Conservation (phyloP, 164 flowering plant species). For the Annona squamosa region DNA sequence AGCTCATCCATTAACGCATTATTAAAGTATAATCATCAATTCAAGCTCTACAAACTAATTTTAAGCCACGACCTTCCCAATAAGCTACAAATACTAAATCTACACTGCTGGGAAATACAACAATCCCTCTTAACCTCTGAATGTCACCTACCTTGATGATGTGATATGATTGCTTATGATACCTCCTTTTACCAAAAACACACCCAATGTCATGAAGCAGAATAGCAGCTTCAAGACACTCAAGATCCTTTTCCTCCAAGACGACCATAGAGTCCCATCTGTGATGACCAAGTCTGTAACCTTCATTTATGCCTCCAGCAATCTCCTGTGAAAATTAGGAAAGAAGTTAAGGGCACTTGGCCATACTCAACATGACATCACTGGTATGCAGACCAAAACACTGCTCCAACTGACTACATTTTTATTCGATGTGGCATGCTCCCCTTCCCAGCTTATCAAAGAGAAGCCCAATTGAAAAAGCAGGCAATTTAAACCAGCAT, state of each 20-base stretch:
- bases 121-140: too few species aligned
- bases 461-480: not conserved
- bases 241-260: conserved; percentile 52
- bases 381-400: not conserved
- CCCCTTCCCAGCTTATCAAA: too few species aligned
- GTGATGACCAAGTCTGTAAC: conserved; percentile 19
- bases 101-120: not conserved
- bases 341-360: conserved; percentile 3
- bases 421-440: too few species aligned
- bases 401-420: too few species aligned
- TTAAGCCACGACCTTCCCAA: not conserved
- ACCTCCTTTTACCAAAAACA: conserved; percentile 50
- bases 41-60: not conserved
- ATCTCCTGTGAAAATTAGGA: conserved; percentile 34
- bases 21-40: not conserved
- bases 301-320: conserved; percentile 39
- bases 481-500: not conserved
- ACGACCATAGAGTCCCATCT: conserved; percentile 11
- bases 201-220: conserved; percentile 65
- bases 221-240: conserved; percentile 77
- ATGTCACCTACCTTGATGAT: conserved; percentile 43
- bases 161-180: conserved; percentile 54
- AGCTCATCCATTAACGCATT: too few species aligned
- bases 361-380: not conserved
- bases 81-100: not conserved